Evolutionary conservation across 2,329 filamentous ascomycete species (phyloP).

Genomic region (Colletotrichum lentis): DNA sequence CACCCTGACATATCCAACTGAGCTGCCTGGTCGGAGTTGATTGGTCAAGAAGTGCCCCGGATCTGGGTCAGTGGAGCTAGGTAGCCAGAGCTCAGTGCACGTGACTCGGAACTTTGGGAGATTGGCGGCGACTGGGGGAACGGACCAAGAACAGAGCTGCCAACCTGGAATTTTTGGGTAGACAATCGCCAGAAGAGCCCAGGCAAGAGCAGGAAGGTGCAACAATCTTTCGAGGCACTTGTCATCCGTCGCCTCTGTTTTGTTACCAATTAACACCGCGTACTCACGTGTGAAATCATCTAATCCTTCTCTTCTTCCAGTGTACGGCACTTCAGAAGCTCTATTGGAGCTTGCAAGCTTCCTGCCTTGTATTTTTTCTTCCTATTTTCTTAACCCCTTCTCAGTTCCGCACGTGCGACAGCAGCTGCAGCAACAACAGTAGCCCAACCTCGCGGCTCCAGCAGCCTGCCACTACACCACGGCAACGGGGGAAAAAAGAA

Average conservation of each 20-base stretch:
- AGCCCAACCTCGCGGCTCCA: constrained; percentile 5
- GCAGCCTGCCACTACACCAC: constrained; percentile 1
- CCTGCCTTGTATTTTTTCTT: neutral
- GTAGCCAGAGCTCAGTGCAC: constrained; percentile 25
- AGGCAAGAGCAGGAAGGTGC: constrained; percentile 25
- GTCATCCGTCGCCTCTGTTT: constrained; percentile 11
- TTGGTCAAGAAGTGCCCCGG: constrained; percentile 15
- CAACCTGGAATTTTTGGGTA: constrained; percentile 28
- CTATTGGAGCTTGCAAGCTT: constrained; percentile 10
- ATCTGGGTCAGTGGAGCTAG: constrained; percentile 2
- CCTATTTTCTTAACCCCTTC: neutral
- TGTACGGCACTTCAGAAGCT: constrained; percentile 9
- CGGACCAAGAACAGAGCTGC: constrained; percentile 23
- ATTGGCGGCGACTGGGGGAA: constrained; percentile 18
- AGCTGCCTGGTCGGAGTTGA: constrained; percentile 13
- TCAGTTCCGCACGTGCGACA: constrained; percentile 17
- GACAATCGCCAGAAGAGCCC: constrained; percentile 14
- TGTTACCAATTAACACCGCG: constrained; percentile 18
- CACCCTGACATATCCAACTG: constrained; percentile 25
- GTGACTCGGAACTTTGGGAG: constrained; percentile 13
- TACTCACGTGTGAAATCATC: constrained; percentile 6
- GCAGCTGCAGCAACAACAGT: constrained; percentile 4
- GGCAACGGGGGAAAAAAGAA: constrained; percentile 10
- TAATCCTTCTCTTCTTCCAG: neutral
- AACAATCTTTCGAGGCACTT: constrained; percentile 9